Base-by-base conservation (phyloP, 331 rosid species). In the Erythrophleum ivorense region DNA sequence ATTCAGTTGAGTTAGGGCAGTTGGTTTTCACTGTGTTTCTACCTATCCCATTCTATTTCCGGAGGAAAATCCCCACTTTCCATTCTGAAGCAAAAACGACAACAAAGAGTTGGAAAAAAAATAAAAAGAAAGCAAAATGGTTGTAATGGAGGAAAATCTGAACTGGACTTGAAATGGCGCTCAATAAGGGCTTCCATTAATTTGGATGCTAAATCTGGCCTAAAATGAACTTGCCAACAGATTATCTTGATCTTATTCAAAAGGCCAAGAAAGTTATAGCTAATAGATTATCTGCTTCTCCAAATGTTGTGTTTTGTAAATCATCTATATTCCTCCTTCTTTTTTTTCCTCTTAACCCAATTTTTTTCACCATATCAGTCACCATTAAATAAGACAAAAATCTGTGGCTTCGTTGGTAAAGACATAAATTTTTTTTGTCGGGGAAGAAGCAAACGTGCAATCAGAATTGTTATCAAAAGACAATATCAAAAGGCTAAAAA, bases 351-450 rank as follows among this genome's bases (percentile, higher is more conserved):
- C 62, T 62, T 9, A 60, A 38, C 34, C 70, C 69, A 45, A 71
- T 69, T 31, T 72, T 64, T 67, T 77, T 80, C 70, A 12, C 15
- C 92, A 80, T 59, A 64, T 68, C 84, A 76, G 19, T 55, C 62
- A 29, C 31, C 9, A 5, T 5, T 8, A 58, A 58, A 21, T 78
- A 71, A 54, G 92, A 87, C 90, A 91, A 80, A 70, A 57, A 46
- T 40, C 66, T 45, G 76, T 85, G 85, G 74, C 83, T 68, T 21
- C 12, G 68, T 71, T 34, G 29, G 15, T 74, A 59, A 74, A 80
- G 24, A 12, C 81, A 73, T 7, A 36, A 1, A 3, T 58, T 21
- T 2, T n/a, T 9, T 19, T 9, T 58, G 33, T 3, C 8, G 34
- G 10, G 15, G 64, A 58, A 58, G 16, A 59, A 59, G 12, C 48